A percentile compares a stretch with the other conserved stretches of the same genome.
These are phyloP conservation scores for Chimonanthus salicifolius DNA, from an alignment of 164 flowering plant species.

Conservation along the genomic window DNA sequence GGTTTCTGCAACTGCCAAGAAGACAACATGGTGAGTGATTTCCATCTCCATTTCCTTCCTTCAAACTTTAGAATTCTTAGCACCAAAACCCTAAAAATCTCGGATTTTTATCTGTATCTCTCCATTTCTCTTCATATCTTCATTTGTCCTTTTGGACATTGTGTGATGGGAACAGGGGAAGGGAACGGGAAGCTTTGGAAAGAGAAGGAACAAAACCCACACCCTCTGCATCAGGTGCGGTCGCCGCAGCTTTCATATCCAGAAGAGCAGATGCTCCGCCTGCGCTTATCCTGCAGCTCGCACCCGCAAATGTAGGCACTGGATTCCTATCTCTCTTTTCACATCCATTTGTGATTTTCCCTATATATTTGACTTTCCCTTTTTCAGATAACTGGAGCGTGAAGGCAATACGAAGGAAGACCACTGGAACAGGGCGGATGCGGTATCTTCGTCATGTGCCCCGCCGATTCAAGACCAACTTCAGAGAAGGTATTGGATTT, in stretches of 20 bases:
- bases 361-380: too few species aligned
- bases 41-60: not conserved
- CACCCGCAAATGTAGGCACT: slow-evolving; percentile 53
- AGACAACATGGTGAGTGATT: slow-evolving; percentile 6
- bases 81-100: not conserved
- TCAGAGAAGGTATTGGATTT: slow-evolving; percentile 43
- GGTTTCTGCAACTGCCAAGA: slow-evolving; percentile 15
- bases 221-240: slow-evolving; percentile 87
- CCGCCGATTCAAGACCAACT: slow-evolving; percentile 50
- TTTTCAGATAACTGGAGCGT: slow-evolving; percentile 54
- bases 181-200: slow-evolving; percentile 91
- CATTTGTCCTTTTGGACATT: not conserved
- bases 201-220: slow-evolving; percentile 98
- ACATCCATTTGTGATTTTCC: not conserved
- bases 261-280: slow-evolving; percentile 90
- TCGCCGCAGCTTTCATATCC: slow-evolving; percentile 88
- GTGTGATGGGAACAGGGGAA: slow-evolving; percentile 41
- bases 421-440: slow-evolving; percentile 65
- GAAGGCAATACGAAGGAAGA: slow-evolving; percentile 58
- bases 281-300: slow-evolving; percentile 81
- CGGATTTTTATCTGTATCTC: not conserved
- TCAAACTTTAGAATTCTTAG: not conserved
- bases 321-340: not conserved
- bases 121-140: not conserved
- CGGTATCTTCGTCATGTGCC: slow-evolving; percentile 58